These are phyloP conservation scores for Phlebiopsis flavidoalba DNA, from an alignment of 768 basidiomycete species.

Conservation along the genomic window DNA sequence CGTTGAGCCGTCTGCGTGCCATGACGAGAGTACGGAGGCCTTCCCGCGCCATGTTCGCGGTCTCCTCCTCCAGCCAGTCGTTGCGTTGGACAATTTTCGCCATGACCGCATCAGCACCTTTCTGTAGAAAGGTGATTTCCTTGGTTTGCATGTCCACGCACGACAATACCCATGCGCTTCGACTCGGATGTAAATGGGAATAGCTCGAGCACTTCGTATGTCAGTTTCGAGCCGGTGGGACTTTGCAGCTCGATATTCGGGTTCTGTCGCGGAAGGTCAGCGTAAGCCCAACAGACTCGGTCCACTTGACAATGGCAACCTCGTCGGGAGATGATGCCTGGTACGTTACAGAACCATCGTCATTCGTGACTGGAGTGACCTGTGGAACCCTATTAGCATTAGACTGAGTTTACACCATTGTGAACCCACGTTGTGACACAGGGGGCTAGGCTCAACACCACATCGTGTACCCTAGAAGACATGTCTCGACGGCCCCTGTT, in stretches of 20 bases:
- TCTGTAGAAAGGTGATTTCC: constrained; percentile 88
- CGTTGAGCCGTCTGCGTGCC: constrained; percentile 70
- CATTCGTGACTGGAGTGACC: constrained; percentile 95
- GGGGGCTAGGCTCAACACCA: constrained; percentile 85
- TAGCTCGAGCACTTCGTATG: constrained; percentile 85
- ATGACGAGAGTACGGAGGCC: constrained; percentile 93
- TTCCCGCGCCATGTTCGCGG: constrained; percentile 96
- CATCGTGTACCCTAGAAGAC: constrained; percentile 89
- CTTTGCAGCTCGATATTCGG: constrained; percentile 80
- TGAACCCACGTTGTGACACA: constrained; percentile 86
- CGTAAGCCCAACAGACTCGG: constrained; percentile 88
- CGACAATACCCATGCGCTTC: constrained; percentile 98
- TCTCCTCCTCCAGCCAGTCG: constrained; percentile 99
- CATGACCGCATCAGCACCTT: constrained; percentile 99
- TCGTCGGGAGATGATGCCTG: constrained; percentile 99
- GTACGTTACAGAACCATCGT: constrained; percentile 92
- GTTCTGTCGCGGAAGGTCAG: constrained; percentile 88
- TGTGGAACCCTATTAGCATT: constrained; percentile 23
- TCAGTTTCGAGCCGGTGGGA: constrained; percentile 55
- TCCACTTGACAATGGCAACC: constrained; percentile 98
- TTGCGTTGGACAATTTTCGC: constrained; percentile 89
- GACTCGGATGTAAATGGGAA: constrained; percentile 99
- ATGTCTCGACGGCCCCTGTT: constrained; percentile 88
- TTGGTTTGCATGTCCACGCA: constrained; percentile 71
- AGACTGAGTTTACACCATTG: neutral